Conservation (phyloP, 139 green algal species). For the Marvania coccoides region DNA sequence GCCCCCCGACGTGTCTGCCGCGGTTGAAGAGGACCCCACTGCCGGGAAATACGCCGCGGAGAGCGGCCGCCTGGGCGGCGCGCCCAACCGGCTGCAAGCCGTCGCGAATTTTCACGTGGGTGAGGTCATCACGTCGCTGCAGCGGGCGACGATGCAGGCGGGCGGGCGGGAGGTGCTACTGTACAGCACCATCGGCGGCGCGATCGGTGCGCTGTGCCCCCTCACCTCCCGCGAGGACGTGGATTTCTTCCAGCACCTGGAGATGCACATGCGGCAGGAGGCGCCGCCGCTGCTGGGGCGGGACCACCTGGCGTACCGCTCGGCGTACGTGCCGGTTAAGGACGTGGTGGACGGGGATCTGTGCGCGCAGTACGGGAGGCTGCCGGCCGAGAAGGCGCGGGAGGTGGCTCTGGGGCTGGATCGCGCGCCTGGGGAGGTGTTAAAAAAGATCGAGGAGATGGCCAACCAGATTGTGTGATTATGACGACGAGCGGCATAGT, state of each 20-base stretch:
- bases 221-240: slow-evolving; percentile 82
- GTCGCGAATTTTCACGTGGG: slow-evolving; percentile 88
- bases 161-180: slow-evolving; percentile 77
- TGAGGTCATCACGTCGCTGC: slow-evolving; percentile 81
- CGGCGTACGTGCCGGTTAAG: slow-evolving; percentile 90
- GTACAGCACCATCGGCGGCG: slow-evolving; percentile 81
- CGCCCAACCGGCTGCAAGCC: slow-evolving; percentile 82
- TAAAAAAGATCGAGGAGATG: slow-evolving; percentile 98
- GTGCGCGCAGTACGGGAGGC: slow-evolving; percentile 75
- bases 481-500: background rate
- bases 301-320: slow-evolving; percentile 90
- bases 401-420: slow-evolving; percentile 71
- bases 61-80: slow-evolving; percentile 68
- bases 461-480: slow-evolving; percentile 59
- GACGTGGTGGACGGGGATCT: slow-evolving; percentile 94
- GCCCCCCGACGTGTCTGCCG: slow-evolving; percentile 71
- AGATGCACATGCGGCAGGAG: slow-evolving; percentile 98
- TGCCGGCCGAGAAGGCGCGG: slow-evolving; percentile 68
- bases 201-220: slow-evolving; percentile 77
- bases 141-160: slow-evolving; percentile 62
- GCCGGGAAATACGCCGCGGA: slow-evolving; percentile 74
- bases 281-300: slow-evolving; percentile 79
- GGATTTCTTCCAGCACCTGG: slow-evolving; percentile 96
- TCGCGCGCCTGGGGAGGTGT: slow-evolving; percentile 80
- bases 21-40: slow-evolving; percentile 96